Percentiles rank a stretch among this genome's conserved stretches.
These are phyloP conservation scores for Penicillium occitanis DNA, from an alignment of 2,329 filamentous ascomycete genomes.

Conservation along the genomic window DNA sequence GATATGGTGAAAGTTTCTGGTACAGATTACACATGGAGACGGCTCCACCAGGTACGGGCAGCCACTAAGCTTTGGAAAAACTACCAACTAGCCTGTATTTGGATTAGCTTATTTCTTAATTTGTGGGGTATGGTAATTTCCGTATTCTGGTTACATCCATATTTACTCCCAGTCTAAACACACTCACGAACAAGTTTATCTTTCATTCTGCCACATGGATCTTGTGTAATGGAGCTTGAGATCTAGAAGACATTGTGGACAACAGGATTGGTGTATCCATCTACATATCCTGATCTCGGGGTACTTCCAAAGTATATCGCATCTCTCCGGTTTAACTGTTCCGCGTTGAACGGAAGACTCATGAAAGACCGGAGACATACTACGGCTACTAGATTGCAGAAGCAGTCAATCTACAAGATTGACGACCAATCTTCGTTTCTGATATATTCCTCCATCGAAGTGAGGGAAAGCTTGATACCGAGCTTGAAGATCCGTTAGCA, in stretches of 20 bases:
- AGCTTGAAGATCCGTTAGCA: not conserved
- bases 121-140: not conserved
- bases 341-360: not conserved
- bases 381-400: not conserved
- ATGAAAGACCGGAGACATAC: not conserved
- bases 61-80: not conserved
- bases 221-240: not conserved
- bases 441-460: slow-evolving; percentile 11
- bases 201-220: not conserved
- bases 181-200: not conserved
- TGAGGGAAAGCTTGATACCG: slow-evolving; percentile 1
- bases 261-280: not conserved
- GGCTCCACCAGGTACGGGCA: too few relatives aligned
- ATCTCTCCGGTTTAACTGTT: not conserved
- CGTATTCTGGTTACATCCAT: not conserved
- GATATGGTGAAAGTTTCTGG: too few relatives aligned
- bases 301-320: not conserved
- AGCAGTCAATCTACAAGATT: not conserved
- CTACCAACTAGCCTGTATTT: not conserved
- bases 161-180: not conserved
- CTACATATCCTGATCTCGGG: not conserved
- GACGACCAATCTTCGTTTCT: slow-evolving; percentile 5
- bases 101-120: not conserved
- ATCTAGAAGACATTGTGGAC: not conserved
- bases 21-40: too few relatives aligned